A percentile compares a stretch with the other conserved stretches of the same genome.
phyloP scores from a whole-genome alignment of 495 filamentous ascomycete genomes.

The Daldinia childiae region DNA sequence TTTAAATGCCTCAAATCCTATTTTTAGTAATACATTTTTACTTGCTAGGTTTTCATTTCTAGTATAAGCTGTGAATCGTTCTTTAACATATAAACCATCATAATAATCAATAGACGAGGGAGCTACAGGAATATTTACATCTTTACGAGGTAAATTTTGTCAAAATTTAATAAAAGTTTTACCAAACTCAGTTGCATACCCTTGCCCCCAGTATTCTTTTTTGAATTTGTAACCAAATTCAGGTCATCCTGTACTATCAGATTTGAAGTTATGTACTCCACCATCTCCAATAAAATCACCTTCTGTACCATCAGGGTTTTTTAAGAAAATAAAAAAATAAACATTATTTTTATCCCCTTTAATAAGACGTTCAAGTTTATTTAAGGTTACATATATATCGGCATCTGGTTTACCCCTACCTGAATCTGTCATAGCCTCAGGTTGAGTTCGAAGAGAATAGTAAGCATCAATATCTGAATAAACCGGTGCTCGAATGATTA shows the following conservation, averaged over 20 bases:
- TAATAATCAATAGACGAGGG: slow-evolving; percentile 24
- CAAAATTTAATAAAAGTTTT: slow-evolving; percentile 18
- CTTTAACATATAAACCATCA: slow-evolving; percentile 21
- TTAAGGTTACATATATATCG: slow-evolving; percentile 18
- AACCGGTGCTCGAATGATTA: slow-evolving; percentile 17
- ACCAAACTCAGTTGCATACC: slow-evolving; percentile 23
- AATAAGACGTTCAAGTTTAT: slow-evolving; percentile 29
- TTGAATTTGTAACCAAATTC: slow-evolving; percentile 28
- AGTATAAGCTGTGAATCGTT: slow-evolving; percentile 25
- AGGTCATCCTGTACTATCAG: slow-evolving; percentile 23
- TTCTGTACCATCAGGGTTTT: slow-evolving; percentile 23
- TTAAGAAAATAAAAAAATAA: slow-evolving; percentile 25
- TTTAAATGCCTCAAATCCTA: slow-evolving; percentile 21
- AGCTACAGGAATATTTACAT: slow-evolving; percentile 17
- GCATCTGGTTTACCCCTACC: slow-evolving; percentile 16
- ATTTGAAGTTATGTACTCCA: slow-evolving; percentile 26
- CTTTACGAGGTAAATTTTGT: slow-evolving; percentile 11
- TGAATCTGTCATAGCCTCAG: slow-evolving; percentile 24
- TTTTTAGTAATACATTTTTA: slow-evolving; percentile 24
- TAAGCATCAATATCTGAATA: slow-evolving; percentile 27
- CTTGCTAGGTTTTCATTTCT: slow-evolving; percentile 25
- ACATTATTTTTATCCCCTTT: slow-evolving; percentile 20
- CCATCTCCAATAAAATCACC: slow-evolving; percentile 24
- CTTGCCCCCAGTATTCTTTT: slow-evolving; percentile 28
- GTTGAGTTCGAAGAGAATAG: slow-evolving; percentile 21